Percentiles rank a stretch among this genome's conserved stretches.
These are phyloP conservation scores for Coemansia sp. DNA, from an alignment of 192 early-diverging fungal species.

Conservation along the genomic window DNA sequence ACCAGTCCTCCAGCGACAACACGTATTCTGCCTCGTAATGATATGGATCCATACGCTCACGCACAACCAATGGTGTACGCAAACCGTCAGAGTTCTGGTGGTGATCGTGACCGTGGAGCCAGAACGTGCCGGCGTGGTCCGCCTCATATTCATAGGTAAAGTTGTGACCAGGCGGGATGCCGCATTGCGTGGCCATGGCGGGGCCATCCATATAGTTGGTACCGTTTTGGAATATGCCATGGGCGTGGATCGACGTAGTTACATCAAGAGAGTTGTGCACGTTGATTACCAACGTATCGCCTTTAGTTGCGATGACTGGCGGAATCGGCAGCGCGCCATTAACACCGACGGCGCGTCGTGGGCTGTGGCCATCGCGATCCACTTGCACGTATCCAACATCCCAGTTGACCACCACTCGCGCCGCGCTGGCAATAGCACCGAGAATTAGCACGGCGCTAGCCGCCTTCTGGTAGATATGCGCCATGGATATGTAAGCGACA, in stretches of 20 bases:
- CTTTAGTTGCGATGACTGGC: slow-evolving; percentile 8
- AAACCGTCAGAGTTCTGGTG: slow-evolving; percentile 80
- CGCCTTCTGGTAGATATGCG: neutral
- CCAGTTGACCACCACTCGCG: slow-evolving; percentile 53
- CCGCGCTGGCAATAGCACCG: neutral
- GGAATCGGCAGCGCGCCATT: slow-evolving; percentile 63
- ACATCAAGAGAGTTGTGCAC: slow-evolving; percentile 55
- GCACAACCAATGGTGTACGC: slow-evolving; percentile 68
- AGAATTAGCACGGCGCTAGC: neutral
- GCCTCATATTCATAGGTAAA: slow-evolving; percentile 66
- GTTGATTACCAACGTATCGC: slow-evolving; percentile 31
- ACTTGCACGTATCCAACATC: slow-evolving; percentile 62
- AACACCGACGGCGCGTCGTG: slow-evolving; percentile 63
- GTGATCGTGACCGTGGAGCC: slow-evolving; percentile 73
- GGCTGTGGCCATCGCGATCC: slow-evolving; percentile 64
- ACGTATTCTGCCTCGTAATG: slow-evolving; percentile 66
- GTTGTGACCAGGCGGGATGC: slow-evolving; percentile 62
- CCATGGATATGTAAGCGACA: neutral
- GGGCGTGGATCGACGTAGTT: slow-evolving; percentile 67
- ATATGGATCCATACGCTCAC: slow-evolving; percentile 56
- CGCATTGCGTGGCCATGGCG: slow-evolving; percentile 69
- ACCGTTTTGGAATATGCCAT: slow-evolving; percentile 77
- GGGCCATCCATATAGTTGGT: slow-evolving; percentile 71
- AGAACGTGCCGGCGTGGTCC: slow-evolving; percentile 71
- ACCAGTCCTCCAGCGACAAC: slow-evolving; percentile 71